Conservation (phyloP, 768 basidiomycete genomes). For the Lepiota brunneoincarnata region DNA sequence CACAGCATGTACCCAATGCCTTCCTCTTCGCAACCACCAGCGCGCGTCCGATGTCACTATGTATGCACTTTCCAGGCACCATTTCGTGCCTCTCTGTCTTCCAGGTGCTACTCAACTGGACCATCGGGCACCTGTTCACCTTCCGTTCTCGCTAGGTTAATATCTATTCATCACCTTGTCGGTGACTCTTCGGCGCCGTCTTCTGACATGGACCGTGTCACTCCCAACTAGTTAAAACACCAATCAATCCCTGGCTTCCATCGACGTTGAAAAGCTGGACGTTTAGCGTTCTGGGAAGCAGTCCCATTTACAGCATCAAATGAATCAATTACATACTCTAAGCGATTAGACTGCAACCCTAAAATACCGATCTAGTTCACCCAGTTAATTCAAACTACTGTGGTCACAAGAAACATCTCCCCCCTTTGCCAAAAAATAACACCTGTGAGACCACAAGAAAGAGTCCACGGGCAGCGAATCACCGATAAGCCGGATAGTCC, state of each 20-base stretch:
- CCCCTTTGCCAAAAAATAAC: not conserved
- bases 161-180: not conserved
- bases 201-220: conserved; percentile 9
- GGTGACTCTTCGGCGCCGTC: not conserved
- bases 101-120: too few relatives aligned
- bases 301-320: conserved; percentile 2
- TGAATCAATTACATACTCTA: conserved; percentile 8
- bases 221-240: not conserved
- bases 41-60: too few relatives aligned
- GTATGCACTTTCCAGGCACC: too few relatives aligned
- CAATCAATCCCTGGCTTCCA: conserved; percentile 4
- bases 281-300: conserved; percentile 4
- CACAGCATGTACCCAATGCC: not conserved
- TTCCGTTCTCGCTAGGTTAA: too few relatives aligned
- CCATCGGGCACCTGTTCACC: too few relatives aligned
- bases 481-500: not conserved
- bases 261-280: not conserved
- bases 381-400: not conserved
- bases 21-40: too few relatives aligned
- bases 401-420: not conserved
- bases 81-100: too few relatives aligned
- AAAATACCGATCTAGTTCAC: not conserved
- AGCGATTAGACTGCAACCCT: not conserved
- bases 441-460: not conserved
- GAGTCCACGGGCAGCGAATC: not conserved